Evolutionary conservation across 768 basidiomycete genomes (phyloP).

Genomic region (Calocybe indica): DNA sequence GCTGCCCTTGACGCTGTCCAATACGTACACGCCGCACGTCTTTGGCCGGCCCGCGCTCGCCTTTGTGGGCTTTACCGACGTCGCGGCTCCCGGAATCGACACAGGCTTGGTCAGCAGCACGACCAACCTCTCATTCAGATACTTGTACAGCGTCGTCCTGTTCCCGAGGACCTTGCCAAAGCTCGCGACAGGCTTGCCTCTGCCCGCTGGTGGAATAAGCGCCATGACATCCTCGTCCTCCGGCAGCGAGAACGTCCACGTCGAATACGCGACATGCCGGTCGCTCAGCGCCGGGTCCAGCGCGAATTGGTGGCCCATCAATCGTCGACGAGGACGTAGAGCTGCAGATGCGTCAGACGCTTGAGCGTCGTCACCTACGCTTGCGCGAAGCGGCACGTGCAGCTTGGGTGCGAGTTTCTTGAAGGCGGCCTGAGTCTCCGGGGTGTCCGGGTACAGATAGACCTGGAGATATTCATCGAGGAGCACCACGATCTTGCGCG

Average conservation of each 20-base stretch:
- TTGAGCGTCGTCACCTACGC: slow-evolving; percentile 42
- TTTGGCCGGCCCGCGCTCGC: slow-evolving; percentile 6
- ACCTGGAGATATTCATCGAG: slow-evolving; percentile 76
- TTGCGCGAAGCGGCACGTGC: slow-evolving; percentile 51
- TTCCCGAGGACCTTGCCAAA: slow-evolving; percentile 84
- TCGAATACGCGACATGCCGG: slow-evolving; percentile 46
- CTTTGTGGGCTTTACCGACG: not conserved
- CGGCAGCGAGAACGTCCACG: slow-evolving; percentile 60
- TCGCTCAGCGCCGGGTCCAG: slow-evolving; percentile 27
- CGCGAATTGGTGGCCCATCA: slow-evolving; percentile 29
- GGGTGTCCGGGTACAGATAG: slow-evolving; percentile 62
- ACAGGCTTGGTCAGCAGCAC: slow-evolving; percentile 50
- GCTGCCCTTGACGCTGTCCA: slow-evolving; percentile 78
- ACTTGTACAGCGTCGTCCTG: slow-evolving; percentile 89
- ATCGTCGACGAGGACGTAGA: slow-evolving; percentile 30
- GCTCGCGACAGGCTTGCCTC: slow-evolving; percentile 56
- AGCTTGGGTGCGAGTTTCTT: slow-evolving; percentile 35
- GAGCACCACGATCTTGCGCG: slow-evolving; percentile 47
- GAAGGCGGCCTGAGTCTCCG: slow-evolving; percentile 37
- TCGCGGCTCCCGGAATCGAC: slow-evolving; percentile 1
- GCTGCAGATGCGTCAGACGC: slow-evolving; percentile 45
- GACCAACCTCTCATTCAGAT: slow-evolving; percentile 79
- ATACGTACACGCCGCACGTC: slow-evolving; percentile 62
- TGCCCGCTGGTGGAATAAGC: slow-evolving; percentile 36
- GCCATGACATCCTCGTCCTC: slow-evolving; percentile 51